Evolutionary conservation across 1,284 basidiomycete genomes (phyloP), one percentile per base, ranked within the genome.

Genomic region (Albatrellus sp.): DNA sequence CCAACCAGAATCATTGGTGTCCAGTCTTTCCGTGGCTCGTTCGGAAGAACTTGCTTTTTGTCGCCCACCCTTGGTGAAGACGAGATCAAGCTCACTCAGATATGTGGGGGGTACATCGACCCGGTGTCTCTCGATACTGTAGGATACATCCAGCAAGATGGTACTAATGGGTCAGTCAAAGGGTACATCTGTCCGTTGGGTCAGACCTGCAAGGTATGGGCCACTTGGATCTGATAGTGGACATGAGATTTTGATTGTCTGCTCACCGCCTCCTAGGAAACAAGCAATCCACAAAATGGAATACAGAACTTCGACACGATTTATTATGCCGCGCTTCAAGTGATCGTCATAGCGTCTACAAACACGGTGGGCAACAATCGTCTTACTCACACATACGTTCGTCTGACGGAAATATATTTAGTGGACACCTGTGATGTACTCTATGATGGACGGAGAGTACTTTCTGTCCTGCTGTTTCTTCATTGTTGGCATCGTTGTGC

Each of bases 291-390:
- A 0, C 55, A 78, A 40, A 63, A 64, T 39, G 73, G 79, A 44
- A 67, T 87, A 0, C 73, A 86, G 57, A 90, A 82, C 55, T 98
- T 97, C 58, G 94, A 98, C 62, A 90, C 90, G 38, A 82, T 98
- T 36, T 86, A 90, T 54, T 75, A 72, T 47, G 73, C 92, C 0
- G 74, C 81, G 1, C 66, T 97, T 24, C 91, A 98, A 60, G 80
- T 96, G 32, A 66, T 94, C 37, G 75, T 98, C 46, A 74, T 96
- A 40, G 85, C 91, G 0, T 85, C 85, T 32, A 82, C 85, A 49
- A 80, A 82, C 56, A 75, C 75, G 41, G 83, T 86, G 54, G 43
- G 79, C 19, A 28, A n/a, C 32, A 6, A 13, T 16, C 35, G n/a
- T 13, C 38, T 14, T 17, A 34, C 19, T 5, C 28, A 37, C 28